Evolutionary conservation across 805 yeast species (phyloP), one percentile per base, ranked within the genome.

Genomic region (Citeromyces nyonsensis): DNA sequence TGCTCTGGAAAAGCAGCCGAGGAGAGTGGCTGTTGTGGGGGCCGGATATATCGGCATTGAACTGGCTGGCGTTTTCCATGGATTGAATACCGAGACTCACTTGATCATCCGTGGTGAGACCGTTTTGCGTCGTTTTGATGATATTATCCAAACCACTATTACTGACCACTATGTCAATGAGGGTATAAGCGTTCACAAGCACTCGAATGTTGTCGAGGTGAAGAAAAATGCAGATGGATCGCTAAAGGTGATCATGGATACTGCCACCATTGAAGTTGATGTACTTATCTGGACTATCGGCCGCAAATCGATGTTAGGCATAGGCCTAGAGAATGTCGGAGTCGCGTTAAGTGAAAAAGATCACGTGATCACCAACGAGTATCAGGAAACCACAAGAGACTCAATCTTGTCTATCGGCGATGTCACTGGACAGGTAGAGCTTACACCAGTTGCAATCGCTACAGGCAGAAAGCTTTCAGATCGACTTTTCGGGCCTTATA

Each of bases 11-110:
- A 48, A 58, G 31, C 96, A 86, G 57, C 98, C 99, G 33, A 77
- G 84, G 56, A 67, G 75, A 31, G 97, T 88, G 20, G 97, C 93
- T 2, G 66, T 91, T 38, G 95, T 91, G 9, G 99, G 99, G 44
- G 95, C 95, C 26, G 99, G 99, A 29, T 91, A 91, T 59, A 91
- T 91, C 51, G 97, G 95, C 36, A 79, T 85, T 31, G 99, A 91
- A 61, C 68, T 91, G 33, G 80, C 96, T 5, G 98, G 98, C 40
- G 85, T 91, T 29, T 88, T 91, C 72, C 68, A 81, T 42, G 84
- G 84, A 15, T 65, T 91, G 39, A 94, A 94, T 11, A 52, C 88
- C 10, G 84, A 88, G 42, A 78, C 94, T 30, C 88, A 82, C 52
- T 53, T 91, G 54, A 69, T 88, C 38, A 81, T 88, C 40, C 76